Percentiles rank a stretch among this genome's conserved stretches.
Conservation (phyloP, 2,329 filamentous ascomycete species). For the Capronia coronata region DNA sequence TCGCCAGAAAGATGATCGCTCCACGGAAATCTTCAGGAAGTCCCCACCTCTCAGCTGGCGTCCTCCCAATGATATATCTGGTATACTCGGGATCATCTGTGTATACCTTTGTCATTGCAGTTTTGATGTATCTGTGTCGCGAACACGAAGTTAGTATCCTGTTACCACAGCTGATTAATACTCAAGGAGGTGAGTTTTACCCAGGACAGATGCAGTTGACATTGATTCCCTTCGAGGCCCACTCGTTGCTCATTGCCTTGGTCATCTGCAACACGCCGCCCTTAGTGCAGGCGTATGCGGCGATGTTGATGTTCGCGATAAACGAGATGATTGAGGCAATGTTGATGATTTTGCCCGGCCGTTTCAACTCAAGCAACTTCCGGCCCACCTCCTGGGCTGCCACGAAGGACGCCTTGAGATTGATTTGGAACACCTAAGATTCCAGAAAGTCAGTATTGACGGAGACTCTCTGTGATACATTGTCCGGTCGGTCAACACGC, state of each 20-base stretch:
- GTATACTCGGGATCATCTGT: slow-evolving; percentile 63
- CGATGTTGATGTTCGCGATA: slow-evolving; percentile 79
- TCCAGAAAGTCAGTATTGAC: background rate
- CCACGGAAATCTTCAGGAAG: slow-evolving; percentile 83
- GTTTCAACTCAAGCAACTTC: slow-evolving; percentile 56
- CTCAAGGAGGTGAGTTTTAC: too few relatives aligned
- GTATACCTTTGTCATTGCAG: slow-evolving; percentile 82
- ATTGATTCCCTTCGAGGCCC: slow-evolving; percentile 66
- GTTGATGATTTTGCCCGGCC: slow-evolving; percentile 61
- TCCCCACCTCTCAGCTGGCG: slow-evolving; percentile 79
- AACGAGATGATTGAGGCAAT: slow-evolving; percentile 73
- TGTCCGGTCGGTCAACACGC: background rate
- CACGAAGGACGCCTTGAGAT: slow-evolving; percentile 73
- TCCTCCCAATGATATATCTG: slow-evolving; percentile 67
- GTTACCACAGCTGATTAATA: too few relatives aligned
- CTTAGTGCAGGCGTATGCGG: slow-evolving; percentile 79
- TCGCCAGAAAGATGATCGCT: slow-evolving; percentile 68
- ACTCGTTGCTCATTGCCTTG: slow-evolving; percentile 79
- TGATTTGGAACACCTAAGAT: slow-evolving; percentile 68
- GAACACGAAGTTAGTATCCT: too few relatives aligned
- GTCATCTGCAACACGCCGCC: slow-evolving; percentile 78
- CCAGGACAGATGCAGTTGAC: slow-evolving; percentile 41
- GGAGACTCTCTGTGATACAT: background rate
- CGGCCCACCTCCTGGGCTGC: slow-evolving; percentile 69
- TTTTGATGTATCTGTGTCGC: slow-evolving; percentile 66